Evolutionary conservation across 176 grass and related monocot genomes (phyloP).

Genomic region (Phragmites australis): DNA sequence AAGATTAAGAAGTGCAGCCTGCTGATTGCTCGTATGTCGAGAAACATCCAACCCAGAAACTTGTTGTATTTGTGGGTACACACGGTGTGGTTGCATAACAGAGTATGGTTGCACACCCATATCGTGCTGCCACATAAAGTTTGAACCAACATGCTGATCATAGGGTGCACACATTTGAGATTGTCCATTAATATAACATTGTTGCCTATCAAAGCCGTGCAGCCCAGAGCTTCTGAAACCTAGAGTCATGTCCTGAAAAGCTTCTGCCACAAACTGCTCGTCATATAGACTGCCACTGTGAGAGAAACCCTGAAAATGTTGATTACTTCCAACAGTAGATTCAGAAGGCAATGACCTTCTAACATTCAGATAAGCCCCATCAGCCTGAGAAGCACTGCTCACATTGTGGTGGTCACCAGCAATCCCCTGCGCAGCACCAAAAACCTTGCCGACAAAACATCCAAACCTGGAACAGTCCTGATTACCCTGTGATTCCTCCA

Average conservation of each 20-base stretch:
- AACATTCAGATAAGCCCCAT: neutral
- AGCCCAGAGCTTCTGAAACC: slow-evolving; percentile 36
- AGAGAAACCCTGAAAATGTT: slow-evolving; percentile 11
- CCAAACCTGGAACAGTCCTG: slow-evolving; percentile 37
- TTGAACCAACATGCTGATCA: slow-evolving; percentile 45
- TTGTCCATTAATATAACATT: slow-evolving; percentile 41
- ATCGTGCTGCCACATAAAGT: slow-evolving; percentile 32
- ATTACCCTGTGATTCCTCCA: slow-evolving; percentile 33
- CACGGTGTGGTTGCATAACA: slow-evolving; percentile 33
- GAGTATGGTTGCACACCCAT: slow-evolving; percentile 37
- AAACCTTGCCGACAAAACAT: slow-evolving; percentile 21
- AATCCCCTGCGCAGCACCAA: slow-evolving; percentile 3
- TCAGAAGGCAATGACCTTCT: slow-evolving; percentile 10
- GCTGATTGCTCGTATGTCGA: slow-evolving; percentile 37
- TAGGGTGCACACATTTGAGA: slow-evolving; percentile 28
- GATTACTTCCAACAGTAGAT: neutral
- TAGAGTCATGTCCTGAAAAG: slow-evolving; percentile 44
- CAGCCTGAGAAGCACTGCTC: neutral
- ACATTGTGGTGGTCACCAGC: slow-evolving; percentile 8
- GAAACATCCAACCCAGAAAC: slow-evolving; percentile 38
- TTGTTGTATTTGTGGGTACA: slow-evolving; percentile 45
- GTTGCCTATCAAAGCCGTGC: neutral
- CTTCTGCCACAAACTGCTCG: slow-evolving; percentile 47
- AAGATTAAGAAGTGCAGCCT: neutral
- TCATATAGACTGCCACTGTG: slow-evolving; percentile 32